Base-by-base conservation (phyloP, 2,329 filamentous ascomycete genomes). In the Ophiostoma sp. region DNA sequence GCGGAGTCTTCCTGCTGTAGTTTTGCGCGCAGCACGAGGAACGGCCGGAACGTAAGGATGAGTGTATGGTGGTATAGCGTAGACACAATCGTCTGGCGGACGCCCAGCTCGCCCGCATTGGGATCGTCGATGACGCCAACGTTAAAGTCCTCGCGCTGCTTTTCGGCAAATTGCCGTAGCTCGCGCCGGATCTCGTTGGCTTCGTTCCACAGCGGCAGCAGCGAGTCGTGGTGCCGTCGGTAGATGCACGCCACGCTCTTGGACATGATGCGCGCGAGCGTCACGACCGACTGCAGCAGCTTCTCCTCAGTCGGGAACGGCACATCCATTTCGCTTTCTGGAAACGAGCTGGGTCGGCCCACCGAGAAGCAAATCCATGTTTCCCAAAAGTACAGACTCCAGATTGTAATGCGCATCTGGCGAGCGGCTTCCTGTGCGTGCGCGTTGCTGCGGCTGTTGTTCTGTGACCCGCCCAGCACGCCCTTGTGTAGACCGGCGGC, bases 51-150 rank as follows among this genome's bases (percentile, higher is more conserved):
- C 2, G 71, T 70, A 4, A 72, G 45, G 11, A 71, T 65, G 5
- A 72, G 49, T 2, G 70, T 72, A 64, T 72, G 71, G 52, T 72
- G 71, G 62, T 72, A 72, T 44, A 72, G 70, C 68, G 60, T 42
- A 12, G 71, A 71, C 6, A 72, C 65, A 9, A 72, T 71, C 14
- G 69, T 70, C 40, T 72, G 71, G 64, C 70, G 69, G n/a, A 71
- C 66, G 16, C 71, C 70, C 16, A 67, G 27, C 67, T 70, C 70
- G 52, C 70, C 69, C 2, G 27, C 58, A 16, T 47, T 68, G 1
- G 70, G 64, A 36, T 72, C 71, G n/a, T 67, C 68, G 9, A 66
- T 27, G 9, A 70, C 65, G 11, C 67, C 68, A 64, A 68, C 67
- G 27, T 69, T 70, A 45, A 69, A 67, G 42, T 70, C 66, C 4